A percentile compares a stretch with the other conserved stretches of the same genome.
Evolutionary conservation across 768 basidiomycete species (phyloP).

Genomic region (Boletus bicolor): DNA sequence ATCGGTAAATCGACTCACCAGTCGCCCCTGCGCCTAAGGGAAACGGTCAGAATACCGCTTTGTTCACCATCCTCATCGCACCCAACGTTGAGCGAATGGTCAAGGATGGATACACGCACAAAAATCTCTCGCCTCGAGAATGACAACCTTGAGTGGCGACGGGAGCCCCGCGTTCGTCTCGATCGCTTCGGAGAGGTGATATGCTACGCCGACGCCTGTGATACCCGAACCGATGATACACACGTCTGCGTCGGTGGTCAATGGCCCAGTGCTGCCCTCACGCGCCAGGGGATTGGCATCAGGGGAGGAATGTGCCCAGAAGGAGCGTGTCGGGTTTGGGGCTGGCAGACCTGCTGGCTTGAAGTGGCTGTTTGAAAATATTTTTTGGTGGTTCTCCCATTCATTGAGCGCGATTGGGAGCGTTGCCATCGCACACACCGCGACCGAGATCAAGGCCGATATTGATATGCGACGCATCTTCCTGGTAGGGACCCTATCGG

Average conservation of each 20-base stretch:
- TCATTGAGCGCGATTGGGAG: not conserved
- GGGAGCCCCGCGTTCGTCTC: not conserved
- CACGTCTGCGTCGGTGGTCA: slow-evolving; percentile 64
- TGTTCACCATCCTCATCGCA: not conserved
- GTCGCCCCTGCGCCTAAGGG: slow-evolving; percentile 69
- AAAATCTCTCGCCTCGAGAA: slow-evolving; percentile 85
- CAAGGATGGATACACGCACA: slow-evolving; percentile 48
- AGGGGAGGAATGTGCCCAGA: slow-evolving; percentile 60
- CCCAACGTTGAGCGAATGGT: not conserved
- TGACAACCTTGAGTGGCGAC: slow-evolving; percentile 46
- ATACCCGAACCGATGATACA: slow-evolving; percentile 81
- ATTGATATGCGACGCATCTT: not conserved
- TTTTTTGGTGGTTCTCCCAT: slow-evolving; percentile 1
- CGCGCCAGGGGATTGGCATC: slow-evolving; percentile 64
- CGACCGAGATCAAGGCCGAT: not conserved
- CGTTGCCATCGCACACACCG: slow-evolving; percentile 8
- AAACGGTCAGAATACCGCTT: not conserved
- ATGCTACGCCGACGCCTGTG: slow-evolving; percentile 71
- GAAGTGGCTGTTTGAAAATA: slow-evolving; percentile 1
- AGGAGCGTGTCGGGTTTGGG: slow-evolving; percentile 62
- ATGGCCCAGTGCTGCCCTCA: slow-evolving; percentile 58
- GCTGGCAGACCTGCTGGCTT: slow-evolving; percentile 45
- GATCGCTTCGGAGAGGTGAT: slow-evolving; percentile 53
- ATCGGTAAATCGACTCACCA: slow-evolving; percentile 37
- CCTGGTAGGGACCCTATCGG: not conserved